A percentile compares a stretch with the other conserved stretches of the same genome.
Conservation (phyloP, 345 rosid genomes). For the Populus ilicifolia region DNA sequence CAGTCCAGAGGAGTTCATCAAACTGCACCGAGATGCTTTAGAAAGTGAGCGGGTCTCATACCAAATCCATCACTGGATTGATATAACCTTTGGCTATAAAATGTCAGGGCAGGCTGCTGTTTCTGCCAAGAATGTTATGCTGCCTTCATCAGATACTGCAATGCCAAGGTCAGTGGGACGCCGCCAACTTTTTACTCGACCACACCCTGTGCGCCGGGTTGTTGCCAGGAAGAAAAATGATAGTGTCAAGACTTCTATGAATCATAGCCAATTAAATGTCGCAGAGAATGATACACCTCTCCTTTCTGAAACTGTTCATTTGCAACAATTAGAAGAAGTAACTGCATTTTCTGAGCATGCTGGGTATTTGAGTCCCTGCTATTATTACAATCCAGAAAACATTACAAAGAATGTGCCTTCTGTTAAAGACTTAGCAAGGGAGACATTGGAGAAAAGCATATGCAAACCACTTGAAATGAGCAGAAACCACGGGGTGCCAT, state of each 20-base stretch:
- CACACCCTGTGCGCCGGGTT: constrained; percentile 65
- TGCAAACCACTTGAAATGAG: constrained; percentile 34
- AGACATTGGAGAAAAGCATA: constrained; percentile 26
- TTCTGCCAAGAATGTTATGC: constrained; percentile 88
- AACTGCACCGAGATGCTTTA: constrained; percentile 76
- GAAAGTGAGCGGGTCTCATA: constrained; percentile 73
- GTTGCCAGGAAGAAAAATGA: constrained; percentile 29
- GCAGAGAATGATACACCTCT: constrained; percentile 36
- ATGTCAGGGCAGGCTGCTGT: constrained; percentile 88
- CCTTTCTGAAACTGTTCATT: constrained; percentile 46
- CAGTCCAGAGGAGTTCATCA: constrained; percentile 78
- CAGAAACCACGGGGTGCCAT: constrained; percentile 28
- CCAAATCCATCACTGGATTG: constrained; percentile 83
- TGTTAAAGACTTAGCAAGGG: constrained; percentile 27
- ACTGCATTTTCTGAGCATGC: constrained; percentile 72
- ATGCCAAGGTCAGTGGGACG: constrained; percentile 77
- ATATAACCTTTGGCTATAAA: constrained; percentile 87
- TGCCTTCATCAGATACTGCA: constrained; percentile 69
- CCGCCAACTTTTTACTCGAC: constrained; percentile 70
- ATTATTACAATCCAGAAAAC: constrained; percentile 28
- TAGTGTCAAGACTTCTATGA: constrained; percentile 25
- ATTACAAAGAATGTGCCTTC: constrained; percentile 25
- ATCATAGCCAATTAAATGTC: constrained; percentile 34
- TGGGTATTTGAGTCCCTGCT: constrained; percentile 57
- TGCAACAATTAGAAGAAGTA: constrained; percentile 70